phyloP scores from a whole-genome alignment of 192 early-diverging fungal species.

The Podila epicladia region DNA sequence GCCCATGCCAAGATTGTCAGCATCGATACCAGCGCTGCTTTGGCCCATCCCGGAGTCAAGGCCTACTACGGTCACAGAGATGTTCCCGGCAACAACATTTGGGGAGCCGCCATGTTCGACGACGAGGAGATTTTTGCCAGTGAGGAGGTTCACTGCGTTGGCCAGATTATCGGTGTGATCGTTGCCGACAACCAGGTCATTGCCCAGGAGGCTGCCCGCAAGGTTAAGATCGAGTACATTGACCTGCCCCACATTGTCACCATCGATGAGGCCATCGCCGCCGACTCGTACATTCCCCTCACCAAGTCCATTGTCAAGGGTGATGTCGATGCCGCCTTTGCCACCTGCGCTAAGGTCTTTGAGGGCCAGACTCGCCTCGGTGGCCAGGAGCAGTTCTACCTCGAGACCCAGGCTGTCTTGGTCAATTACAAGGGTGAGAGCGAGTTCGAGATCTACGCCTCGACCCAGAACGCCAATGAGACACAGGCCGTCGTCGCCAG shows the following conservation, averaged over 20 bases:
- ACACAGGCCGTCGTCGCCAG: constrained; percentile 75
- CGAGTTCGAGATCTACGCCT: constrained; percentile 83
- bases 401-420: constrained; percentile 79
- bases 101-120: constrained; percentile 63
- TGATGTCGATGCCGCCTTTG: constrained; percentile 66
- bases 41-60: constrained; percentile 69
- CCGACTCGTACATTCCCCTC: constrained; percentile 68
- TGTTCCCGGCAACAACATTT: constrained; percentile 71
- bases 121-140: constrained; percentile 89
- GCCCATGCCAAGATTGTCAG: constrained; percentile 76
- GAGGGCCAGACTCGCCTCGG: constrained; percentile 64
- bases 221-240: constrained; percentile 80
- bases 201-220: constrained; percentile 74
- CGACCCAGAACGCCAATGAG: constrained; percentile 83
- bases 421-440: constrained; percentile 81
- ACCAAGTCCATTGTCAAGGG: constrained; percentile 67
- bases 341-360: constrained; percentile 59
- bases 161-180: constrained; percentile 84
- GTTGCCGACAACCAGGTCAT: constrained; percentile 72
- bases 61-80: constrained; percentile 75
- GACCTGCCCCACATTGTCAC: constrained; percentile 75
- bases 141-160: constrained; percentile 69
- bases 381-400: constrained; percentile 89
- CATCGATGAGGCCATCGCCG: constrained; percentile 82
- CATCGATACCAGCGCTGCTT: constrained; percentile 69